phyloP scores from a whole-genome alignment of 345 rosid species.

The Eucalyptus regnans region DNA sequence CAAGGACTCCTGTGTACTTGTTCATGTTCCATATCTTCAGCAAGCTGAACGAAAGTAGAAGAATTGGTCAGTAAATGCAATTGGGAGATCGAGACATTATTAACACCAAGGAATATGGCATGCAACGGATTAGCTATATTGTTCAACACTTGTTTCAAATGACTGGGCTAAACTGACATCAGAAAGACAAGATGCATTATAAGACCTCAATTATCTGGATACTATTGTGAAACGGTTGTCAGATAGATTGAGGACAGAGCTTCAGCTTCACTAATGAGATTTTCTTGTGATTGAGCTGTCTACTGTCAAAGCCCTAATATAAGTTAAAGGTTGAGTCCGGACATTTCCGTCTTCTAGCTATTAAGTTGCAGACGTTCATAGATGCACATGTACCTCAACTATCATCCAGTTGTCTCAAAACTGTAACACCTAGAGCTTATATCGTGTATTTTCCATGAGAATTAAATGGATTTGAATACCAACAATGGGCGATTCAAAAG shows the following conservation, averaged over 20 bases:
- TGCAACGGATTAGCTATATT: background rate
- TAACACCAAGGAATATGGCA: background rate
- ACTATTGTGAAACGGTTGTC: background rate
- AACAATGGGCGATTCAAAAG: background rate
- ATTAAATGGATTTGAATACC: background rate
- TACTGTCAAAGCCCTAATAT: background rate
- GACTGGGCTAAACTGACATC: background rate
- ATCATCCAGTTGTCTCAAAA: background rate
- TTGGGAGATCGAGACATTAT: background rate
- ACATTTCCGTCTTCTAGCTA: background rate
- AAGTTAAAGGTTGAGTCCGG: background rate
- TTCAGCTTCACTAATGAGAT: background rate
- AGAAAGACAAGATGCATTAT: background rate
- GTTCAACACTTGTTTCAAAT: background rate
- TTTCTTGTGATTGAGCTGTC: background rate
- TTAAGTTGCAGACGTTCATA: background rate
- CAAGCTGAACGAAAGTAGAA: slow-evolving; percentile 30
- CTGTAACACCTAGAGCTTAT: background rate
- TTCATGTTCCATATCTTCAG: slow-evolving; percentile 99
- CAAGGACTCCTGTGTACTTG: slow-evolving; percentile 84
- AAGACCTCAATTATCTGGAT: background rate
- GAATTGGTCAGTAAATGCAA: background rate
- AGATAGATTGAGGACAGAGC: background rate
- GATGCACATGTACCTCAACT: background rate
- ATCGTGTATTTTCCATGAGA: background rate